Conservation (phyloP, 164 flowering plant genomes). For the Piper longum region DNA sequence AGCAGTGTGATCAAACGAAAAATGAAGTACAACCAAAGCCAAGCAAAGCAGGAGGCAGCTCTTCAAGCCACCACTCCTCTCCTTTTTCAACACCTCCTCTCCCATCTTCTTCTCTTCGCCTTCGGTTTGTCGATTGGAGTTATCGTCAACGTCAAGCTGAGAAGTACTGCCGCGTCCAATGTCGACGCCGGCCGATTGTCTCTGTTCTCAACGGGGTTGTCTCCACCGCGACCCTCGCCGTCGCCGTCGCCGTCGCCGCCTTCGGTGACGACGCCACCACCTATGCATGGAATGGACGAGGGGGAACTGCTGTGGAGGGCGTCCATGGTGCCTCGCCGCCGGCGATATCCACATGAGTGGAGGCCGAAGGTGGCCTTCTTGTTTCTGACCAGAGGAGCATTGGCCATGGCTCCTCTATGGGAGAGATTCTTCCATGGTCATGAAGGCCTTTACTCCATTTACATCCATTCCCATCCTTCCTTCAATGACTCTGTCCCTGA, state of each 20-base stretch:
- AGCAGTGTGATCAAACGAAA: neutral
- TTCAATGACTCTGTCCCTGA: conserved; percentile 24
- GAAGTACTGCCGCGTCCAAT: neutral
- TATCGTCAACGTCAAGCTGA: conserved; percentile 1
- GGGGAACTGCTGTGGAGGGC: conserved; percentile 42
- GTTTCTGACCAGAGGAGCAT: conserved; percentile 33
- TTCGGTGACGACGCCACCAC: conserved; percentile 11
- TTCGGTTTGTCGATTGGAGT: conserved; percentile 6
- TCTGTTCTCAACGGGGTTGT: neutral
- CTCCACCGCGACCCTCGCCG: neutral
- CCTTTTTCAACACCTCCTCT: conserved; percentile 6
- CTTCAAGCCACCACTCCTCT: neutral
- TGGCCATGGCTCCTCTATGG: conserved; percentile 45
- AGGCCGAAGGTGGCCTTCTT: conserved; percentile 47
- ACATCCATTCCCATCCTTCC: conserved; percentile 41
- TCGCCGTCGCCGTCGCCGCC: neutral
- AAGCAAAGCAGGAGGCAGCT: neutral
- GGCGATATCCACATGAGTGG: conserved; percentile 17
- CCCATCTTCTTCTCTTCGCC: conserved; percentile 3
- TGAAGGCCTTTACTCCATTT: conserved; percentile 36
- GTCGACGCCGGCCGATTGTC: conserved; percentile 13
- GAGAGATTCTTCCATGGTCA: conserved; percentile 46
- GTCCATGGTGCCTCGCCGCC: conserved; percentile 27
- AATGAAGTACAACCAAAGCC: neutral
- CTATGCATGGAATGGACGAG: conserved; percentile 39